Evolutionary conservation across 306 rosid genomes (phyloP).

Genomic region (Prinsepia uniflora): DNA sequence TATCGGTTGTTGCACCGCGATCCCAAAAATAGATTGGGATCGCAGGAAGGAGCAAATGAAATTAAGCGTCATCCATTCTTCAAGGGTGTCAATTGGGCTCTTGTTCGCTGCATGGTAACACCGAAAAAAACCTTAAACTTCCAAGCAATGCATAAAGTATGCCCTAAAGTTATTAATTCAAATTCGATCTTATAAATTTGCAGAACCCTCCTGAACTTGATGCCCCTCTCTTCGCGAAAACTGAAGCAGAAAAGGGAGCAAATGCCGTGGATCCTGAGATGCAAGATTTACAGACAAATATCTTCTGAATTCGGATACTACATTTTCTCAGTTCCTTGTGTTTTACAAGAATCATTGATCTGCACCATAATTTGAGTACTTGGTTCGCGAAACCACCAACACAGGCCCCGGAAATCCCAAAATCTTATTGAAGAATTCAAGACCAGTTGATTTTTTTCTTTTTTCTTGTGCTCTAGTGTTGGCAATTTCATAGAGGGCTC

Average conservation of each 20-base stretch:
- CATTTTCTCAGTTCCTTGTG: no score
- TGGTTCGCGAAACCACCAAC: background rate
- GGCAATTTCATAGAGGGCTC: conserved; percentile 2
- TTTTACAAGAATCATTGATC: background rate
- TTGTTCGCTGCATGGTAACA: conserved; percentile 81
- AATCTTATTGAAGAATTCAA: background rate
- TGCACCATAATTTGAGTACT: conserved; percentile 14
- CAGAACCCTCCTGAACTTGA: conserved; percentile 90
- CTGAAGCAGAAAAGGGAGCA: conserved; percentile 49
- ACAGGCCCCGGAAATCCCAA: background rate
- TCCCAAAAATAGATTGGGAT: conserved; percentile 76
- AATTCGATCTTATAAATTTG: background rate
- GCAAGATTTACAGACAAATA: conserved; percentile 52
- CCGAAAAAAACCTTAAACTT: background rate
- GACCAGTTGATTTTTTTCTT: background rate
- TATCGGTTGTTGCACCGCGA: conserved; percentile 73
- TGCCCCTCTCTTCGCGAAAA: conserved; percentile 43
- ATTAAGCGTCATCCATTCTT: conserved; percentile 83
- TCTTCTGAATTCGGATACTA: conserved; percentile 48
- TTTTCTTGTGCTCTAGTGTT: background rate
- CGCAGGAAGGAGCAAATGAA: conserved; percentile 81
- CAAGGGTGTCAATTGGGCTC: conserved; percentile 80
- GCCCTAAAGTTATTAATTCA: background rate
- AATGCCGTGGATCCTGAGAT: conserved; percentile 44
- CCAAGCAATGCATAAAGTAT: background rate